Evolutionary conservation across 805 yeast species (phyloP), one percentile per base, ranked within the genome.

Genomic region (Candida stauntonica): DNA sequence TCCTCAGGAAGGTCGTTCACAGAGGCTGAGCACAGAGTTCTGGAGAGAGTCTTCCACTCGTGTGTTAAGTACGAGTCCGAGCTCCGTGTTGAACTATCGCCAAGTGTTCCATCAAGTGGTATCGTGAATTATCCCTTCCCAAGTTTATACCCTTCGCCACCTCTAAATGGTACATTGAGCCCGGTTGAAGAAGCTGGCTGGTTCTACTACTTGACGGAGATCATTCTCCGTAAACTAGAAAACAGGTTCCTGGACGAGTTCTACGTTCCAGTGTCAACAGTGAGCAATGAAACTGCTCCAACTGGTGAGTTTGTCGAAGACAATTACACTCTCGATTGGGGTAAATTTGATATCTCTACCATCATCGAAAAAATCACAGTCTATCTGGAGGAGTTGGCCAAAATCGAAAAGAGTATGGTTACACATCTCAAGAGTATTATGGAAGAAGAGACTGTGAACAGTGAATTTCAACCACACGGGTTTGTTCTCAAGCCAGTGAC

Each of bases 1-100:
- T 41, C 43, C 11, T 45, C 52, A 2, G 44, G 42, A 5, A 33
- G 33, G n/a, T 41, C 34, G n/a, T 49, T 54, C 30, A 35, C 48
- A 15, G 48, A 47, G 19, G 11, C 32, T 9, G 47, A 54, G 26
- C 42, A 42, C 29, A 28, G 41, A 21, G 26, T 47, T 2, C 14
- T 52, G 6, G 55, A 51, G 24, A 39, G 53, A 24, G 48, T 49
- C 0, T 54, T 54, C 37, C 48, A 50, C 31, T 44, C 49, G 5
- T 54, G 57, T 39, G 35, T 51, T 16, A 51, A 48, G 38, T 52
- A 47, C 24, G 57, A 54, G 29, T 47, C 48, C 24, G 58, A 54
- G 31, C 24, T 52, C 8, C 38, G 56, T 23, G 58, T 54, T 5
- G 57, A 52, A 34, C 30, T 54, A 7, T 44, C 55, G 4, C 58